These are phyloP conservation scores for Bimuria novae-zelandiae DNA, from an alignment of 2,329 filamentous ascomycete genomes.

Conservation along the genomic window DNA sequence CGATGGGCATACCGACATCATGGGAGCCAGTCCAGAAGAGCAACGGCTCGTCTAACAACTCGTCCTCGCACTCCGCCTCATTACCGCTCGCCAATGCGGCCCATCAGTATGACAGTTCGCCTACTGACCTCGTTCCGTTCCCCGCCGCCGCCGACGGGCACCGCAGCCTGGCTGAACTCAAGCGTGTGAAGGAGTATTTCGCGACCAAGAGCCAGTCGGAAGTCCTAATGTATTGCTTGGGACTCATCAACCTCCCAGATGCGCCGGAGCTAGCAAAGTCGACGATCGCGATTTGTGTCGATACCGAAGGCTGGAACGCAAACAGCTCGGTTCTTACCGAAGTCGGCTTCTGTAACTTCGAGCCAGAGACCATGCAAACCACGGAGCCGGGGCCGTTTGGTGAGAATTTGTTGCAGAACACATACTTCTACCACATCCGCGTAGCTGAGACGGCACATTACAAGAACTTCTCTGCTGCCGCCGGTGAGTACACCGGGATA, in stretches of 20 bases:
- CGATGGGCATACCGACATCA: too few relatives aligned
- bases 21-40: too few relatives aligned
- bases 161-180: background rate
- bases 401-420: slow-evolving; percentile 19
- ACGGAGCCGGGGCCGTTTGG: slow-evolving; percentile 12
- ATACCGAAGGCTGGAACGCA: slow-evolving; percentile 26
- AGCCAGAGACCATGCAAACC: slow-evolving; percentile 5
- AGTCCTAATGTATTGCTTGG: background rate
- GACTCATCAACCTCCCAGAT: background rate
- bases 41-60: background rate
- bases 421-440: slow-evolving; percentile 28
- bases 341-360: slow-evolving; percentile 22
- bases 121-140: background rate
- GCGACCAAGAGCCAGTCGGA: background rate
- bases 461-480: slow-evolving; percentile 11
- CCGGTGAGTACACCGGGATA: too few relatives aligned
- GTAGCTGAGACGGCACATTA: slow-evolving; percentile 25
- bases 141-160: background rate
- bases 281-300: slow-evolving; percentile 23
- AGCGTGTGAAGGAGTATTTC: background rate
- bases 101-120: background rate
- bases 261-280: slow-evolving; percentile 16
- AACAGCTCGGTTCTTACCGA: slow-evolving; percentile 29
- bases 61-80: background rate
- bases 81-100: background rate